Percentiles rank a stretch among this genome's conserved stretches.
Conservation (phyloP, 139 green algal genomes). For the Volvox africanus region DNA sequence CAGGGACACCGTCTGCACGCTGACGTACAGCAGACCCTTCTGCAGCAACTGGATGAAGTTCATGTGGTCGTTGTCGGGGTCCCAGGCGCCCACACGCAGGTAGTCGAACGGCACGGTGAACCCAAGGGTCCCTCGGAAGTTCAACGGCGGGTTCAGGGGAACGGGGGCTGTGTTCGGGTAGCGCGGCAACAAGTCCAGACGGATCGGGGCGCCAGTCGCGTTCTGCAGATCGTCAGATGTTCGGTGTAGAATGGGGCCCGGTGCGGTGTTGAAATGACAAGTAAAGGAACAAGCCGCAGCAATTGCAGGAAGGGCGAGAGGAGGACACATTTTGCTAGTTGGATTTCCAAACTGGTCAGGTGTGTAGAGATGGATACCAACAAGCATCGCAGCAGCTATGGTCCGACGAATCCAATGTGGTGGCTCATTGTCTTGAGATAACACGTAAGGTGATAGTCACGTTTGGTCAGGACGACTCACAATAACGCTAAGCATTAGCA, state of each 20-base stretch:
- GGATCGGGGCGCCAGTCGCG: constrained; percentile 5
- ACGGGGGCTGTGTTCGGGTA: neutral
- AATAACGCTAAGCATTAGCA: too few relatives aligned
- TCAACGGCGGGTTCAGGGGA: constrained; percentile 4
- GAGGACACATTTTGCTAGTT: too few relatives aligned
- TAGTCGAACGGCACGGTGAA: neutral
- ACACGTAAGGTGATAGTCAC: too few relatives aligned
- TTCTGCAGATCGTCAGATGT: neutral
- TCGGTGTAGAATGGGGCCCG: too few relatives aligned
- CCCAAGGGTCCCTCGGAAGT: neutral
- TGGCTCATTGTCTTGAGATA: too few relatives aligned
- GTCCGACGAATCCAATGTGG: too few relatives aligned
- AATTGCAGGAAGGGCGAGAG: neutral
- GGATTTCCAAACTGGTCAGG: neutral
- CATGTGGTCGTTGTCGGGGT: neutral
- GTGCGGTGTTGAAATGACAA: neutral
- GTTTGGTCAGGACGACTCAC: too few relatives aligned
- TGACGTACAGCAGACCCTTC: neutral
- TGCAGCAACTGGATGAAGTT: neutral
- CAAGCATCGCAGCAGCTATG: neutral
- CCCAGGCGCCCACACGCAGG: neutral
- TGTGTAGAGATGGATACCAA: neutral
- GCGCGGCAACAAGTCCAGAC: neutral
- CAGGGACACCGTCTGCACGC: neutral
- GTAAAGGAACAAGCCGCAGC: neutral